Evolutionary conservation across 1,284 basidiomycete species (phyloP), one percentile per base, ranked within the genome.

Genomic region (Neolentinus lepideus): DNA sequence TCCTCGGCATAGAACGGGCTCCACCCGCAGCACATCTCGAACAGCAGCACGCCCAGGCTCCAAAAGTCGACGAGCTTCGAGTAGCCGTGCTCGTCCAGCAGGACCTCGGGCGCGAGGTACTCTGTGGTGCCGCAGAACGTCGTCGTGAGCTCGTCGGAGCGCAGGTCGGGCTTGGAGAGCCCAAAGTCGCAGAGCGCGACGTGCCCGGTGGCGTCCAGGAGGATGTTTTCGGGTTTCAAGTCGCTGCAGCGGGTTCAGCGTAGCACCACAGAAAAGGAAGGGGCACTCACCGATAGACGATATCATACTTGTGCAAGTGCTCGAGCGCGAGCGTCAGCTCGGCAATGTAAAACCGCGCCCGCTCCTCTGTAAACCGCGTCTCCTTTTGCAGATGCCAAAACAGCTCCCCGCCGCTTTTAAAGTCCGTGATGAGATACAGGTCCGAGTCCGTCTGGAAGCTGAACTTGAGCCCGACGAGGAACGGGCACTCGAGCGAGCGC

Each of bases 1-100:
- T 99, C 97, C 66, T 99, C 97, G 14, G 96, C 96, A 67, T 99
- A 99, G 76, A 99, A 99, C 35, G 97, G 97, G 69, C 91, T 94
- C 97, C 97, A 99, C 16, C 97, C 97, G 66, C 97, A 99, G 69
- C 96, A 99, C 97, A 99, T 99, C 72, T 95, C 93, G 66, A 95
- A 95, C 31, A 95, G 75, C 45, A 93, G 77, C 16, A 95, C 94
- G 52, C 94, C 95, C 11, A 98, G 75, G 52, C 89, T 93, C 97
- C 97, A 99, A 69, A 99, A 99, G 69, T 99, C 97, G 62, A 99
- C 97, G 56, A 98, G 85, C 74, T 99, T 99, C 56, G 92, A 94
- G 73, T 99, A 99, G 12, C 97, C 97, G 62, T 96, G 93, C 70
- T 99, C 97, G 70, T 98, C 95, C 29, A 99, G 81, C n/a, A 99